A percentile compares a stretch with the other conserved stretches of the same genome.
Evolutionary conservation across 75 land plant genomes (phyloP).

Genomic region (Adiantum capillusveneris): DNA sequence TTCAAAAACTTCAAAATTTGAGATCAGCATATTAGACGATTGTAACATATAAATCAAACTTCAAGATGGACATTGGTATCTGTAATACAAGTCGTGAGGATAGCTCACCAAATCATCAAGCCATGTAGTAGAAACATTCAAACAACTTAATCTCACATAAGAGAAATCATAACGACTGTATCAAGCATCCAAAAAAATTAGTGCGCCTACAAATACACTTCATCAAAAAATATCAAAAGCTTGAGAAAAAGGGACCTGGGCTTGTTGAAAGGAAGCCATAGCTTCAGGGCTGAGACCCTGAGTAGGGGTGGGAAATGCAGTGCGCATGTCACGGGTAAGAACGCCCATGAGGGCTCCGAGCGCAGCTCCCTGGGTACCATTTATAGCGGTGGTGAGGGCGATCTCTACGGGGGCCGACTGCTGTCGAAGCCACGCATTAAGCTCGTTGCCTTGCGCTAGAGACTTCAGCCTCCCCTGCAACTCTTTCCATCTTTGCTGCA

Average conservation of each 20-base stretch:
- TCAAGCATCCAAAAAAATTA: too few species aligned
- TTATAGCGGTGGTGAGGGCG: slow-evolving; percentile 20
- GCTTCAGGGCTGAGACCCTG: slow-evolving; percentile 18
- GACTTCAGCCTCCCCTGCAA: slow-evolving; percentile 19
- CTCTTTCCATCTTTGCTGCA: slow-evolving; percentile 10
- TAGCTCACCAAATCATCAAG: too few species aligned
- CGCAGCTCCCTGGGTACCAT: slow-evolving; percentile 27
- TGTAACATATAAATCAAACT: too few species aligned
- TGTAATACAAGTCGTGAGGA: too few species aligned
- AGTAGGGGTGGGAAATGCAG: slow-evolving; percentile 13
- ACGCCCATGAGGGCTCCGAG: slow-evolving; percentile 36
- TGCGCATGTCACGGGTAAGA: slow-evolving; percentile 20
- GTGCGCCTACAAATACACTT: not conserved
- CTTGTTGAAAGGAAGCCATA: slow-evolving; percentile 23
- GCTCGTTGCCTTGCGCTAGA: too few species aligned
- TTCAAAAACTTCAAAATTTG: too few species aligned
- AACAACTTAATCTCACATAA: too few species aligned
- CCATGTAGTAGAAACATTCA: too few species aligned
- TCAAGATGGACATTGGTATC: too few species aligned
- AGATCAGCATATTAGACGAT: too few species aligned
- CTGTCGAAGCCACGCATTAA: slow-evolving; percentile 14
- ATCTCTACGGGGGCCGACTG: slow-evolving; percentile 33
- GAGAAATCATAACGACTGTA: too few species aligned
- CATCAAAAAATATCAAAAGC: not conserved
- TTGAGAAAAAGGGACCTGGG: slow-evolving; percentile 18